Percentiles rank a stretch among this genome's conserved stretches.
Evolutionary conservation across 2,329 filamentous ascomycete species (phyloP).

Genomic region (Sporothrix brasiliensis): DNA sequence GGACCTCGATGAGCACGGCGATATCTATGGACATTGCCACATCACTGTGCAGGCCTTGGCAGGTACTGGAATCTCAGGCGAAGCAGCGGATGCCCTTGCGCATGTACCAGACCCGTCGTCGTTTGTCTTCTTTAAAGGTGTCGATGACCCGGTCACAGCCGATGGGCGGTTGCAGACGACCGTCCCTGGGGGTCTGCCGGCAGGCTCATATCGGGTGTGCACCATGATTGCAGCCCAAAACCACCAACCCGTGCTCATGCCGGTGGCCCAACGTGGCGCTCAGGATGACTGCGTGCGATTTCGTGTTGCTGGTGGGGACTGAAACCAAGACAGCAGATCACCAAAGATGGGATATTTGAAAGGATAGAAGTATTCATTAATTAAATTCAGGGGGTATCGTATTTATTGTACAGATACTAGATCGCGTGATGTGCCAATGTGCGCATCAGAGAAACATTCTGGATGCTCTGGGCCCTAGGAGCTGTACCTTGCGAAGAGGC

Average conservation of each 20-base stretch:
- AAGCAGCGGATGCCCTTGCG: conserved; percentile 6
- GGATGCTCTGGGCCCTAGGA: not conserved
- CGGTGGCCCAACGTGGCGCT: conserved; percentile 56
- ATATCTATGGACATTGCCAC: conserved; percentile 52
- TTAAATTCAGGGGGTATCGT: conserved; percentile 6
- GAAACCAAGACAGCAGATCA: not conserved
- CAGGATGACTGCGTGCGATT: conserved; percentile 59
- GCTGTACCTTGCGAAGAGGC: not conserved
- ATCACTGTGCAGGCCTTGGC: conserved; percentile 55
- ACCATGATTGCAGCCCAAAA: conserved; percentile 55
- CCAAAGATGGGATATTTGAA: not conserved
- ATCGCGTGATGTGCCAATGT: not conserved
- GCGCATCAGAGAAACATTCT: not conserved
- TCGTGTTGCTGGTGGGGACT: conserved; percentile 41
- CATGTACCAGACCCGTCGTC: conserved; percentile 41
- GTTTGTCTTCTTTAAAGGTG: conserved; percentile 62
- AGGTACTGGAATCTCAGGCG: not conserved
- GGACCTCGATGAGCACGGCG: conserved; percentile 47
- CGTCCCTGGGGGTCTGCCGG: conserved; percentile 52
- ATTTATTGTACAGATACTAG: not conserved
- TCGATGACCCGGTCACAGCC: conserved; percentile 55
- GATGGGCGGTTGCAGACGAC: conserved; percentile 50
- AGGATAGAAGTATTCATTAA: not conserved
- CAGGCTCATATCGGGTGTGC: conserved; percentile 55
- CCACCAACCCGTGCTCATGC: conserved; percentile 62